phyloP scores from a whole-genome alignment of 2,329 filamentous ascomycete genomes.

The Penicillium freii region DNA sequence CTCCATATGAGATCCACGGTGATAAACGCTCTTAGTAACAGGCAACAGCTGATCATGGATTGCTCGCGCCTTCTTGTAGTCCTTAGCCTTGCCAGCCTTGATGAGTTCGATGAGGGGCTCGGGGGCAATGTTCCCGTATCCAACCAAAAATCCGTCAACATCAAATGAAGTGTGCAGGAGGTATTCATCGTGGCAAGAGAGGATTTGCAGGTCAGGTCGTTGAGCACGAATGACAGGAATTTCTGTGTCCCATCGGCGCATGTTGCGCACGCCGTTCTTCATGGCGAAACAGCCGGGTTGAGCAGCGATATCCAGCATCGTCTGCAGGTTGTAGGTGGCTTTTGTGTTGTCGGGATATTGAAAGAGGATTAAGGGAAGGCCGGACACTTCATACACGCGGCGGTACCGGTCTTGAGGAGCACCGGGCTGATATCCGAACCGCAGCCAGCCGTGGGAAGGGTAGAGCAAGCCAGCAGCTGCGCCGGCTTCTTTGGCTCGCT shows the following conservation, averaged over 20 bases:
- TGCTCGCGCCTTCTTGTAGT: constrained; percentile 49
- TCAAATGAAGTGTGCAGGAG: constrained; percentile 54
- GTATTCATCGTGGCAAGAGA: constrained; percentile 56
- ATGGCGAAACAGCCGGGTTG: constrained; percentile 55
- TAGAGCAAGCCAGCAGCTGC: constrained; percentile 53
- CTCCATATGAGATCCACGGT: constrained; percentile 57
- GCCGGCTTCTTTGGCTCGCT: constrained; percentile 52
- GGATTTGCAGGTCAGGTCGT: constrained; percentile 51
- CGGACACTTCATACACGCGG: constrained; percentile 51
- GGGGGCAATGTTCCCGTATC: constrained; percentile 54
- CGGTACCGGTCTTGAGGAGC: constrained; percentile 55
- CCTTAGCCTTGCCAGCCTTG: constrained; percentile 50
- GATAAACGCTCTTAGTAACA: constrained; percentile 55
- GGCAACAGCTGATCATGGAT: constrained; percentile 54
- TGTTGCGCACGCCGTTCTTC: constrained; percentile 58
- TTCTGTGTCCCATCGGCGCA: constrained; percentile 58
- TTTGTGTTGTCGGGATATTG: constrained; percentile 56
- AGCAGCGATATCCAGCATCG: constrained; percentile 53
- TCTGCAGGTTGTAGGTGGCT: constrained; percentile 53
- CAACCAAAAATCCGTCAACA: constrained; percentile 55
- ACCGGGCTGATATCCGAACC: constrained; percentile 55
- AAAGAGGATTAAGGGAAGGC: constrained; percentile 53
- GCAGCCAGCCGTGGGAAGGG: constrained; percentile 55
- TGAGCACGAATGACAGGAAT: constrained; percentile 53
- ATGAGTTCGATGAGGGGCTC: constrained; percentile 53